phyloP scores from a whole-genome alignment of 495 filamentous ascomycete genomes.

The Annulohypoxylon maeteangense region DNA sequence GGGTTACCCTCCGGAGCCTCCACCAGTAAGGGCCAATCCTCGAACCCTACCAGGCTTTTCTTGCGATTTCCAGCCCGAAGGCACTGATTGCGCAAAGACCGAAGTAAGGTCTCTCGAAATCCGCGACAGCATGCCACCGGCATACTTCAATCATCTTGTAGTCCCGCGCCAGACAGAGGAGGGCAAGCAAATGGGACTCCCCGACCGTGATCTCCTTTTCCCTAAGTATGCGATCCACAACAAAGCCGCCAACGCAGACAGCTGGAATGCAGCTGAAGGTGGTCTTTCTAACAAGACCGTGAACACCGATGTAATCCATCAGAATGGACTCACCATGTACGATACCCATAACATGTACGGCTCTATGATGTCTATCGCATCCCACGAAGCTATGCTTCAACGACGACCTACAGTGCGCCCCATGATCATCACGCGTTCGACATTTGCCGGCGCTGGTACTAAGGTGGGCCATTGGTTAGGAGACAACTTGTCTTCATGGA shows the following conservation, averaged over 20 bases:
- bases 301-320: constrained; percentile 77
- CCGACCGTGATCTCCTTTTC: constrained; percentile 71
- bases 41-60: constrained; percentile 77
- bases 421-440: constrained; percentile 84
- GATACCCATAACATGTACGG: constrained; percentile 89
- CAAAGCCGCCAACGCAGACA: constrained; percentile 60
- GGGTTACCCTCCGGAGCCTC: constrained; percentile 72
- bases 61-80: constrained; percentile 73
- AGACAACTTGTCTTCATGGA: constrained; percentile 81
- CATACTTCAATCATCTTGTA: constrained; percentile 38
- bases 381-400: constrained; percentile 72
- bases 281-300: constrained; percentile 78
- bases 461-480: constrained; percentile 90
- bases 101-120: constrained; percentile 34
- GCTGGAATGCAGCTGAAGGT: constrained; percentile 63
- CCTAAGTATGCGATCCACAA: constrained; percentile 83
- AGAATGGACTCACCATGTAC: constrained; percentile 77
- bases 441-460: constrained; percentile 81
- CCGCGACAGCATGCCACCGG: constrained; percentile 29
- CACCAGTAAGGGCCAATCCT: constrained; percentile 69
- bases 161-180: constrained; percentile 28
- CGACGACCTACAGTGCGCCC: constrained; percentile 75
- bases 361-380: constrained; percentile 81
- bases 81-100: constrained; percentile 43
- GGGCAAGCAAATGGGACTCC: constrained; percentile 64